Evolutionary conservation across 2,329 filamentous ascomycete species (phyloP).

Genomic region (Zalaria sp.): DNA sequence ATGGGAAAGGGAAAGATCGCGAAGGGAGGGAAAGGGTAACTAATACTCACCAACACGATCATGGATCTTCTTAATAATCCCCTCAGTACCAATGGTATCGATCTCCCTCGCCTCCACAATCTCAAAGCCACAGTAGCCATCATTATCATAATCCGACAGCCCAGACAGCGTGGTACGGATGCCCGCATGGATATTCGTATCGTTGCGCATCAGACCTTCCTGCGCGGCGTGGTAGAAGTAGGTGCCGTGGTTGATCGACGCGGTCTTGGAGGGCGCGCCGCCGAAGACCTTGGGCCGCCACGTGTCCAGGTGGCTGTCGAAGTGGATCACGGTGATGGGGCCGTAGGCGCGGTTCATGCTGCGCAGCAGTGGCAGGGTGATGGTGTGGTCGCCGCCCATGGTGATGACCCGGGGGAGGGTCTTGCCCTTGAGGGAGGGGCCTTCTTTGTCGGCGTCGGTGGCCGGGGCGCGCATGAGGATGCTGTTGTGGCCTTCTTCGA

Average conservation of each 20-base stretch:
- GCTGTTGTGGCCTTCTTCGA: conserved; percentile 70
- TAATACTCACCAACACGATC: conserved; percentile 57
- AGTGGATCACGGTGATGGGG: conserved; percentile 50
- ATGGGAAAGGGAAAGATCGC: no score
- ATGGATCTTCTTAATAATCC: conserved; percentile 66
- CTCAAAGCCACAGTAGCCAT: conserved; percentile 72
- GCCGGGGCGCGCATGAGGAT: conserved; percentile 57
- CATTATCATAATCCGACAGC: conserved; percentile 69
- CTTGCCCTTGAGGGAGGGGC: conserved; percentile 57
- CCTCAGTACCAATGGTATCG: conserved; percentile 52
- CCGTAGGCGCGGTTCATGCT: conserved; percentile 52
- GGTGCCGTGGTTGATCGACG: conserved; percentile 72
- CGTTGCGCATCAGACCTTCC: conserved; percentile 66
- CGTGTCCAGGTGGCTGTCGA: conserved; percentile 47
- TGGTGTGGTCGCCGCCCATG: conserved; percentile 50
- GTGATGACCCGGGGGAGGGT: conserved; percentile 74
- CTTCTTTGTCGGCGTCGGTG: conserved; percentile 52
- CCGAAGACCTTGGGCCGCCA: conserved; percentile 82
- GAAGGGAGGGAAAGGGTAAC: no score
- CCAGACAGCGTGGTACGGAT: conserved; percentile 73
- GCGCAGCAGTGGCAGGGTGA: conserved; percentile 40
- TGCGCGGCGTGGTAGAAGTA: conserved; percentile 75
- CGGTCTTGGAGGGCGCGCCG: conserved; percentile 60
- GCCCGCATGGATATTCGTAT: conserved; percentile 76
- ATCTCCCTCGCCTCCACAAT: conserved; percentile 65